These are phyloP conservation scores for Penicillium occitanis DNA, from an alignment of 2,329 filamentous ascomycete species.

Conservation along the genomic window DNA sequence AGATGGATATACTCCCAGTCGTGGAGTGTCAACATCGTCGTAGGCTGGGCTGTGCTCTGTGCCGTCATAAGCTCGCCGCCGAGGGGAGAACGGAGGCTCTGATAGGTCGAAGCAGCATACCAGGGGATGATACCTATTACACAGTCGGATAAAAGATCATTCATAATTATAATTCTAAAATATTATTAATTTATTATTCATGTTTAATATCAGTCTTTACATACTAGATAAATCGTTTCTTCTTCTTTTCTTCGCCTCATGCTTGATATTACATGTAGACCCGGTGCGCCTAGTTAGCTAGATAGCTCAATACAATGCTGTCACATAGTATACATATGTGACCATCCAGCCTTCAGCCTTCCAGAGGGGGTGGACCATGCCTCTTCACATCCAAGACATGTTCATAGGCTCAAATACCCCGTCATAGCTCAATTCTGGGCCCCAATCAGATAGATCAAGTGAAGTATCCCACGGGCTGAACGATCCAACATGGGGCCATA, in stretches of 20 bases:
- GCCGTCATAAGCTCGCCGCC: background rate
- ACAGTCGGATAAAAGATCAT: no score
- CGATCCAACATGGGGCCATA: background rate
- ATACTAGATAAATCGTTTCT: no score
- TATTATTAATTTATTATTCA: no score
- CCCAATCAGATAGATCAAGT: background rate
- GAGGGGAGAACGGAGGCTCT: constrained; percentile 1
- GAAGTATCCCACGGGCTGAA: background rate
- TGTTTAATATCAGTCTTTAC: no score
- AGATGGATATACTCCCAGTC: background rate
- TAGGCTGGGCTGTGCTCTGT: background rate
- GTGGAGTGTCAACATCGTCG: background rate
- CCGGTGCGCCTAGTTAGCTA: no score
- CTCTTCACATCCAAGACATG: background rate
- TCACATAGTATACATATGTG: background rate
- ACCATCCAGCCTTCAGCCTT: background rate
- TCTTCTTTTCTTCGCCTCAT: no score
- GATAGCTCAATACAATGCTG: no score
- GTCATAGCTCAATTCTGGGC: background rate
- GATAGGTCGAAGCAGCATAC: constrained; percentile 11
- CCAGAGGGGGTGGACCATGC: background rate
- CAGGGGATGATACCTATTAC: no score
- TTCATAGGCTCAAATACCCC: background rate
- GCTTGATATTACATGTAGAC: no score
- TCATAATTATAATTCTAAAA: no score